A percentile compares a stretch with the other conserved stretches of the same genome.
These are phyloP conservation scores for Passiflora organensis DNA, from an alignment of 345 rosid species.

Conservation along the genomic window DNA sequence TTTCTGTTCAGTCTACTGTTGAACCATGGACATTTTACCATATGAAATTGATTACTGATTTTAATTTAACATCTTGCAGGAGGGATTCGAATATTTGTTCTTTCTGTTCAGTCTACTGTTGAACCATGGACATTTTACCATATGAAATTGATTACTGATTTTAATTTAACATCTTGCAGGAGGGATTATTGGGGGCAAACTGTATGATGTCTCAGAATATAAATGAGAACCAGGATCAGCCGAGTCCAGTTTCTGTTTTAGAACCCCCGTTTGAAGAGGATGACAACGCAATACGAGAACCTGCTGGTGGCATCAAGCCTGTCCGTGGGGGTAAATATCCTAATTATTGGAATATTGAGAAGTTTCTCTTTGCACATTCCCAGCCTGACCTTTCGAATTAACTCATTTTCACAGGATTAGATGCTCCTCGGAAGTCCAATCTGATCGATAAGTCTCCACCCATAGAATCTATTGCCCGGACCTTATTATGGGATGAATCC, in stretches of 20 bases:
- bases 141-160: not conserved
- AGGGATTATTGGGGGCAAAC: constrained; percentile 38
- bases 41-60: not conserved
- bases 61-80: constrained; percentile 37
- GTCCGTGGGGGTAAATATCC: constrained; percentile 34
- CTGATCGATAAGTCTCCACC: constrained; percentile 78
- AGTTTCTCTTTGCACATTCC: not conserved
- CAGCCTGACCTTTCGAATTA: not conserved
- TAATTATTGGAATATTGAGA: not conserved
- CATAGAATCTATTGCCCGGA: constrained; percentile 60
- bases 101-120: not conserved
- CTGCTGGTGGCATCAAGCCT: constrained; percentile 34
- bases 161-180: constrained; percentile 37
- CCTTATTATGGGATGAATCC: constrained; percentile 54
- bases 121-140: not conserved
- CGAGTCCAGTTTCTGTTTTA: constrained; percentile 88
- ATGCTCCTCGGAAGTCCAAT: constrained; percentile 45
- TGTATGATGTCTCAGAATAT: constrained; percentile 28
- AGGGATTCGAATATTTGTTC: too few species aligned
- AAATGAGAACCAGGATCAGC: constrained; percentile 82
- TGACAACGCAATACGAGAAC: constrained; percentile 37
- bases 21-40: not conserved
- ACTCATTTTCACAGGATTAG: constrained; percentile 40
- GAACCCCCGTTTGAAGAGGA: constrained; percentile 69
- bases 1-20: not conserved